Percentiles rank a stretch among this genome's conserved stretches.
Conservation (phyloP, 169 alveolate genomes). For the Cystoisospora suis region DNA sequence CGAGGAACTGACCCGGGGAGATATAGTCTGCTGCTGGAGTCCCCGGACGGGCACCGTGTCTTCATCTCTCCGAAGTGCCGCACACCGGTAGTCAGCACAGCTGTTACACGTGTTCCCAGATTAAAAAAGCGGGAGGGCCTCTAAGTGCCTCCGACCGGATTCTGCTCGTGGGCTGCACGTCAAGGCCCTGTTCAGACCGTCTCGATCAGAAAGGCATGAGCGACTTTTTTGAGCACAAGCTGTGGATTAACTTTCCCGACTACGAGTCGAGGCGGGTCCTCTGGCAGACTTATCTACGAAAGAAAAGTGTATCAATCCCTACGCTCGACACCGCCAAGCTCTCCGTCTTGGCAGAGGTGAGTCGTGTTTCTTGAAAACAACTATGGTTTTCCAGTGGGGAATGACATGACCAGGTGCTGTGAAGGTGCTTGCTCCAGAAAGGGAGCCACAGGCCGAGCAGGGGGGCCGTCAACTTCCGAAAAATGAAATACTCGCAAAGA, state of each 20-base stretch:
- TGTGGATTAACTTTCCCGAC: conserved; percentile 87
- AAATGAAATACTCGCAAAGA: no score
- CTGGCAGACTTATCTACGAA: conserved; percentile 77
- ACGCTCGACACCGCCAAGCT: background rate
- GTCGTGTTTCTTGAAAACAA: no score
- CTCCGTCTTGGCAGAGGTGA: background rate
- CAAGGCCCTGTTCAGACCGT: conserved; percentile 81
- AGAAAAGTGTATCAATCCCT: conserved; percentile 12
- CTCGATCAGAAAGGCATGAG: conserved; percentile 77
- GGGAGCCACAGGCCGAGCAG: no score
- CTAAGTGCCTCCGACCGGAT: conserved; percentile 77
- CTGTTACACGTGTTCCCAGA: background rate
- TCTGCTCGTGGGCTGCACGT: conserved; percentile 85
- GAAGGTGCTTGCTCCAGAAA: no score
- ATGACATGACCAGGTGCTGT: no score
- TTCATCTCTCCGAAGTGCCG: background rate
- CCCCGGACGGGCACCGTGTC: background rate
- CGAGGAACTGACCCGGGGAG: background rate
- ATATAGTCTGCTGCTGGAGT: background rate
- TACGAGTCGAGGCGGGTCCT: conserved; percentile 82
- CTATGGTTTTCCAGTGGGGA: no score
- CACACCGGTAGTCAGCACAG: background rate
- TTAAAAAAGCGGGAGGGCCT: conserved; percentile 37
- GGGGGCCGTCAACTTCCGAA: no score
- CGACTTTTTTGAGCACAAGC: conserved; percentile 81